Percentiles rank a stretch among this genome's conserved stretches.
Conservation (phyloP, 768 basidiomycete species). For the Tulasnella sp. region DNA sequence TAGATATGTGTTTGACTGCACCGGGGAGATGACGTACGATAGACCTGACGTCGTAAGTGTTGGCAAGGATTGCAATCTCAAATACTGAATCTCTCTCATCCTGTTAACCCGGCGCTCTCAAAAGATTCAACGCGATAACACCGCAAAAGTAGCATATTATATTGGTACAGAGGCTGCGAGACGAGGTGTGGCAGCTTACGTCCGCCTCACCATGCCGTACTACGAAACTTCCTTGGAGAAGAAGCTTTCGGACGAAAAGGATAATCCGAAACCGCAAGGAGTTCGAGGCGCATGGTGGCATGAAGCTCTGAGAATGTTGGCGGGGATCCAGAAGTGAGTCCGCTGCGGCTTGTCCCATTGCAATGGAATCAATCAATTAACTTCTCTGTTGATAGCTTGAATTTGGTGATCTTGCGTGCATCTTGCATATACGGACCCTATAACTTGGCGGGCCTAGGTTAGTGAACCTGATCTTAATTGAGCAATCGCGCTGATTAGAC, state of each 20-base stretch:
- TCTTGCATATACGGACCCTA: constrained; percentile 76
- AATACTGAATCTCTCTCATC: not conserved
- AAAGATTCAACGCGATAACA: constrained; percentile 67
- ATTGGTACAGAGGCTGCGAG: constrained; percentile 69
- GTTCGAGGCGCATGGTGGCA: constrained; percentile 80
- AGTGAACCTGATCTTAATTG: constrained; percentile 21
- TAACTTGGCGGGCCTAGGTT: constrained; percentile 54
- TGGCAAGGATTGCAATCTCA: not conserved
- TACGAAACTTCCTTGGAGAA: constrained; percentile 58
- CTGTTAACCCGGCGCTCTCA: not conserved
- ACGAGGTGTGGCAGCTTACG: constrained; percentile 63
- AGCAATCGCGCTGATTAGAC: constrained; percentile 2
- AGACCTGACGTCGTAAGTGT: constrained; percentile 54
- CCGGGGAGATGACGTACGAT: constrained; percentile 66
- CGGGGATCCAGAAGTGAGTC: constrained; percentile 54
- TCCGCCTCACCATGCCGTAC: constrained; percentile 64
- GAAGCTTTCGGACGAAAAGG: constrained; percentile 52
- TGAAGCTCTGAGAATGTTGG: constrained; percentile 62
- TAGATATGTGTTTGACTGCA: constrained; percentile 73
- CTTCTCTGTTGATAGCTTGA: not conserved
- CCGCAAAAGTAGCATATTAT: constrained; percentile 51
- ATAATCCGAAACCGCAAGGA: constrained; percentile 56
- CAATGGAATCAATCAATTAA: not conserved
- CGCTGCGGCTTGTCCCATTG: not conserved
- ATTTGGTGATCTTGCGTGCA: constrained; percentile 39